Evolutionary conservation across 768 basidiomycete species (phyloP), one percentile per base, ranked within the genome.

Genomic region (Mycena amicta): DNA sequence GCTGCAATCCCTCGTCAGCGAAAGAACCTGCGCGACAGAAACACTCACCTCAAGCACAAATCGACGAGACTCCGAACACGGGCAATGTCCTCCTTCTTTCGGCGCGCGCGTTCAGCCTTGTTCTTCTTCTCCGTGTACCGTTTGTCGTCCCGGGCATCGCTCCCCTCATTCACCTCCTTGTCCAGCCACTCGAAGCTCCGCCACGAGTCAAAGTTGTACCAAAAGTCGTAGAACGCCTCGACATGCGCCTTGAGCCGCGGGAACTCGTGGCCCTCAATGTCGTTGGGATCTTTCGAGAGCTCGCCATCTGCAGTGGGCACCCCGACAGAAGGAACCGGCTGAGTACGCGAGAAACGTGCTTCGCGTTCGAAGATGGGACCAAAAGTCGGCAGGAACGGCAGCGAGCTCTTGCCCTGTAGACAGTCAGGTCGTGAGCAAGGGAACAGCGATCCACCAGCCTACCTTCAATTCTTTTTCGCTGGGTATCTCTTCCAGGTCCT

Each of bases 161-260:
- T 93, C 12, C 96, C 96, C 76, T 99, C 96, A 72, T 98, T 96
- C 56, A 93, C 90, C 73, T 99, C 96, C 81, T 99, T 98, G 79
- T 99, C 96, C 64, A 90, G 79, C 81, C 94, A 98, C 75, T 99
- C 96, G 71, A 98, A 99, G 72, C 89, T 92, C 67, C 96, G 81
- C 96, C 96, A 99, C 65, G 90, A 92, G 74, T 98, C 96, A 75
- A 99, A 96, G 82, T 95, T 96, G 82, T 99, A 98, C 94, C 95
- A 99, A 75, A 96, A 97, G 74, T 98, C 91, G 80, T 99, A 99
- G 81, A 99, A 98, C 5, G 76, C 81, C 72, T 96, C 92, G 53
- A 98, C 95, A 55, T 85, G 83, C 63, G 84, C 83, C 74, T 97
- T 96, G 56, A 86, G 71, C 22, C 88, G 84, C 45, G 59, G 47